A percentile compares a stretch with the other conserved stretches of the same genome.
phyloP scores from a whole-genome alignment of 2,329 filamentous ascomycete species.

The Sporothrix globosa region DNA sequence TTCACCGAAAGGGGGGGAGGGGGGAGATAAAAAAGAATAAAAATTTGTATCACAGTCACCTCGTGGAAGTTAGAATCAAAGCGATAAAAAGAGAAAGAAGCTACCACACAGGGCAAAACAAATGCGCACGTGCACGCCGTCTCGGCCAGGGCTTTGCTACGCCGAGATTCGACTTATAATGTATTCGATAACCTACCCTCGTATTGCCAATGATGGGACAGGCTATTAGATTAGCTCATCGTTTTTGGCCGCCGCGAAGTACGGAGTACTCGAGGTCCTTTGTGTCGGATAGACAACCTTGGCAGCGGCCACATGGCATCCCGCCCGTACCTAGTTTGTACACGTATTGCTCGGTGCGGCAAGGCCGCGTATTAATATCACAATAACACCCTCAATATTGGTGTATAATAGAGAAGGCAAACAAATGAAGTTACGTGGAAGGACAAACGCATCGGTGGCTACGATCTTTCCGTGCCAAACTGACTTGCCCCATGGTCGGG shows the following conservation, averaged over 20 bases:
- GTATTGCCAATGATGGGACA: too few relatives aligned
- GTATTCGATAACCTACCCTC: too few relatives aligned
- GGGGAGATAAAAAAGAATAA: too few relatives aligned
- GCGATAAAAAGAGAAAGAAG: too few relatives aligned
- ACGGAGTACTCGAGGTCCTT: neutral
- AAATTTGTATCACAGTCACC: too few relatives aligned
- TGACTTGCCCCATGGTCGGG: neutral
- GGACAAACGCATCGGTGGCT: neutral
- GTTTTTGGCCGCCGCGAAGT: neutral
- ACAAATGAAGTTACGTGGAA: neutral
- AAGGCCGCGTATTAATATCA: constrained; percentile 1
- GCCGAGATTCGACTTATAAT: too few relatives aligned
- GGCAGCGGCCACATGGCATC: constrained; percentile 21
- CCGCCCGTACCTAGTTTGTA: neutral
- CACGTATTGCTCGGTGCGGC: neutral
- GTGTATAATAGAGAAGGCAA: neutral
- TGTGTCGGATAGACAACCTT: constrained; percentile 21
- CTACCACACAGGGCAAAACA: too few relatives aligned
- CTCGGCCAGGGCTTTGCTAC: too few relatives aligned
- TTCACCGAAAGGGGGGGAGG: too few relatives aligned
- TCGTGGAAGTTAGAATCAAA: too few relatives aligned
- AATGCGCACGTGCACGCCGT: too few relatives aligned
- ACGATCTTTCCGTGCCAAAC: neutral
- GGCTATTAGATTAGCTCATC: neutral
- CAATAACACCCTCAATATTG: too few relatives aligned